phyloP scores from a whole-genome alignment of 805 yeast genomes.

The Ogataea nitratoaversa region DNA sequence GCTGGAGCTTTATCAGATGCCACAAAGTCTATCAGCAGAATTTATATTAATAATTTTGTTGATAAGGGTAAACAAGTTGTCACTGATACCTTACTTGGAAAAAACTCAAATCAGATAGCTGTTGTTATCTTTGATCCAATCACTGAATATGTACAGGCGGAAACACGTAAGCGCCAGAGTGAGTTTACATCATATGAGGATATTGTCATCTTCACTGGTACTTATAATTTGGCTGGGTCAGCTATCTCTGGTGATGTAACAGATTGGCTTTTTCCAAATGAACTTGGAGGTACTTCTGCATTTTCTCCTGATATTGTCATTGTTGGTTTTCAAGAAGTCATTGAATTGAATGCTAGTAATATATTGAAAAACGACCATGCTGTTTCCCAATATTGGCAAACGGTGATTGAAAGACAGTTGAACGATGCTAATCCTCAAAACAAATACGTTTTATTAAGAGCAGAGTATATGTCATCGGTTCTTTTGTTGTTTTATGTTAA shows the following conservation, averaged over 20 bases:
- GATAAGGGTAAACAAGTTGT: slow-evolving; percentile 89
- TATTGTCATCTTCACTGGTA: slow-evolving; percentile 71
- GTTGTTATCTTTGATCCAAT: slow-evolving; percentile 86
- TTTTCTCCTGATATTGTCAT: slow-evolving; percentile 73
- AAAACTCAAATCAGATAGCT: slow-evolving; percentile 62
- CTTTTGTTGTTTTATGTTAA: slow-evolving; percentile 61
- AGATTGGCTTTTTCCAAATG: slow-evolving; percentile 78
- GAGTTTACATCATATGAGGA: slow-evolving; percentile 59
- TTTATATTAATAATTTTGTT: slow-evolving; percentile 93
- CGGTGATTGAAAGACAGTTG: slow-evolving; percentile 55
- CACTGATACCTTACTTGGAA: slow-evolving; percentile 82
- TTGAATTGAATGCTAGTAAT: slow-evolving; percentile 89
- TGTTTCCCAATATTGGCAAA: slow-evolving; percentile 76
- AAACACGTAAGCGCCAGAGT: slow-evolving; percentile 44
- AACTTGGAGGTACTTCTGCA: slow-evolving; percentile 42
- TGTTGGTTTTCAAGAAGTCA: slow-evolving; percentile 92
- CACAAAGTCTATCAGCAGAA: slow-evolving; percentile 89
- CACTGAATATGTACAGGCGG: slow-evolving; percentile 72
- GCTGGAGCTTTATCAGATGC: slow-evolving; percentile 98
- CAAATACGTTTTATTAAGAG: slow-evolving; percentile 59
- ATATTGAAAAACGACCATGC: slow-evolving; percentile 82
- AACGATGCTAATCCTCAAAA: slow-evolving; percentile 35
- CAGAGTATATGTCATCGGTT: slow-evolving; percentile 72
- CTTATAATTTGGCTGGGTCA: slow-evolving; percentile 83
- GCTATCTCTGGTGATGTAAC: slow-evolving; percentile 53